Conservation (phyloP, 2,329 filamentous ascomycete genomes). For the Aspergillaceae sp. region DNA sequence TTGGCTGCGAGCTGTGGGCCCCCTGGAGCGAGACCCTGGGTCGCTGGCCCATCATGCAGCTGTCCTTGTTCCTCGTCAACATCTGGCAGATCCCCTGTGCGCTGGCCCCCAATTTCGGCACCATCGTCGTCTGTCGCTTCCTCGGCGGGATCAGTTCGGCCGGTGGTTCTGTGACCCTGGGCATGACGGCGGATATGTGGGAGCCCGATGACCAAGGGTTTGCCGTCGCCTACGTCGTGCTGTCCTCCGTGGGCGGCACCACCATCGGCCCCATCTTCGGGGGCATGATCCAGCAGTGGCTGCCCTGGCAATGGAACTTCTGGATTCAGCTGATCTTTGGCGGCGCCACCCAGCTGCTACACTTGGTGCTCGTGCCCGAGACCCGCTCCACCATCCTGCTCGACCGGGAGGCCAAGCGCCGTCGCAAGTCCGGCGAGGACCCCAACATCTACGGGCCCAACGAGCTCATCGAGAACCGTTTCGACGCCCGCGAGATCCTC, state of each 20-base stretch:
- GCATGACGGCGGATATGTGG: conserved; percentile 68
- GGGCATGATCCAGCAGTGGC: conserved; percentile 46
- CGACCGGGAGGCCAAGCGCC: conserved; percentile 49
- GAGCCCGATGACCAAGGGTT: conserved; percentile 63
- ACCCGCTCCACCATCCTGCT: conserved; percentile 51
- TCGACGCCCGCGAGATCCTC: conserved; percentile 34
- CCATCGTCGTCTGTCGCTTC: conserved; percentile 58
- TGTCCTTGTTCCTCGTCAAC: conserved; percentile 65
- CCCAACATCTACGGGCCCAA: conserved; percentile 60
- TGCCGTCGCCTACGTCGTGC: conserved; percentile 66
- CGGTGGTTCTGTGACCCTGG: conserved; percentile 63
- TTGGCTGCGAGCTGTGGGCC: conserved; percentile 80
- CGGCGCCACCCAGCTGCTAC: conserved; percentile 41
- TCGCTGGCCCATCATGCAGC: conserved; percentile 66
- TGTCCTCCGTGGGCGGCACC: conserved; percentile 69
- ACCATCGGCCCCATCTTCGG: conserved; percentile 51
- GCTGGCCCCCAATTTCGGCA: conserved; percentile 62
- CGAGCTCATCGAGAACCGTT: conserved; percentile 40
- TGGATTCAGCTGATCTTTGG: conserved; percentile 56
- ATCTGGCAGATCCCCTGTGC: conserved; percentile 67
- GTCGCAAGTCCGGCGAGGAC: conserved; percentile 43
- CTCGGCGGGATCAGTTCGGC: conserved; percentile 63
- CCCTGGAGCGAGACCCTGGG: conserved; percentile 80
- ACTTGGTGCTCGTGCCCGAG: conserved; percentile 53
- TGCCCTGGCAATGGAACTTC: conserved; percentile 54